phyloP scores from a whole-genome alignment of 225 moss, liverwort and hornwort species.

The Bryum argenteum region DNA sequence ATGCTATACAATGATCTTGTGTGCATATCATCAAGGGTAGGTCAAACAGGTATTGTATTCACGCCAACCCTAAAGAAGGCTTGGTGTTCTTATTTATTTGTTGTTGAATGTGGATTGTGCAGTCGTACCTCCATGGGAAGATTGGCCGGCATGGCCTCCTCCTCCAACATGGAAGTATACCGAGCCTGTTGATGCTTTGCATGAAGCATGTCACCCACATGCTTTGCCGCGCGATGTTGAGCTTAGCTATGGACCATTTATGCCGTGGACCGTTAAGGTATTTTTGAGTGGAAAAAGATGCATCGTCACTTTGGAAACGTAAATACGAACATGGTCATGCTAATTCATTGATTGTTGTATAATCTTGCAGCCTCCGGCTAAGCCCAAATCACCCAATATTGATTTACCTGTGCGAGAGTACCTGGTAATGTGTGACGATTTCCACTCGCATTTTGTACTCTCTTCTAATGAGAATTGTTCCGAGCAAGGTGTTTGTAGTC shows the following conservation, averaged over 20 bases:
- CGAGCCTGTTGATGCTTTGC: conserved; percentile 41
- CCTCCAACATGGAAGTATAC: conserved; percentile 35
- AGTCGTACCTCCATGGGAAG: conserved; percentile 43
- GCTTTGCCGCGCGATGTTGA: conserved; percentile 37
- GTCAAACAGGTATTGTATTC: too few species aligned
- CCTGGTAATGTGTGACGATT: conserved; percentile 16
- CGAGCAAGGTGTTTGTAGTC: too few species aligned
- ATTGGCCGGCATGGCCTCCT: conserved; percentile 51
- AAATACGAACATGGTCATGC: background rate
- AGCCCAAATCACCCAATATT: conserved; percentile 4
- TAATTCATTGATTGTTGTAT: background rate
- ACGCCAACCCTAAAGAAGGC: too few species aligned
- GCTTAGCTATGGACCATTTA: conserved; percentile 37
- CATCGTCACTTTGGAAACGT: too few species aligned
- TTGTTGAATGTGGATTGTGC: background rate
- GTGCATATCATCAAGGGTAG: too few species aligned
- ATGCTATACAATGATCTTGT: too few species aligned
- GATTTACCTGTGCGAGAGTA: conserved; percentile 36
- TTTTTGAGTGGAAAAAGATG: too few species aligned
- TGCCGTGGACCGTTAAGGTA: conserved; percentile 38
- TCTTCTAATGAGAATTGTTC: background rate
- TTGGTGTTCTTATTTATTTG: background rate
- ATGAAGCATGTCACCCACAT: conserved; percentile 42
- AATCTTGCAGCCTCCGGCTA: conserved; percentile 16
- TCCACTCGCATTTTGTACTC: background rate